Conservation (phyloP, 1,284 basidiomycete species). For the Schizophyllum amplum region DNA sequence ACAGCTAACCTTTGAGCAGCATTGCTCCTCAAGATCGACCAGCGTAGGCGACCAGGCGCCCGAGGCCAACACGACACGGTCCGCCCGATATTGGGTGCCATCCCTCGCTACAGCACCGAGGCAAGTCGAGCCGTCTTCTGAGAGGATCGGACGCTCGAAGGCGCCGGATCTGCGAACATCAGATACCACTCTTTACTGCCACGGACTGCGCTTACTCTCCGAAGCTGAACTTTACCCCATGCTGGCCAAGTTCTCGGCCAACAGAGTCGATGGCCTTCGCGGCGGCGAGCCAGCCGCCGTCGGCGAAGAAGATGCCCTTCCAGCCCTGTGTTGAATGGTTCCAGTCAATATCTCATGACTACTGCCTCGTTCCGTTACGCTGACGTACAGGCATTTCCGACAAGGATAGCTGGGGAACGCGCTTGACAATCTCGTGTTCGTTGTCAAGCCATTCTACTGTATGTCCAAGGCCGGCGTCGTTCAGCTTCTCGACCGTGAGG, state of each 20-base stretch:
- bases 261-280: constrained; percentile 8
- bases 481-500: constrained; percentile 3
- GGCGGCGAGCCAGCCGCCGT: constrained; percentile 8
- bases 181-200: neutral
- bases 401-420: constrained; percentile 5
- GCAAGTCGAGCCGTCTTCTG: constrained; percentile 6
- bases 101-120: constrained; percentile 9
- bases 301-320: constrained; percentile 7
- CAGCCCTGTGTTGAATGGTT: constrained; percentile 4
- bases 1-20: constrained; percentile 4
- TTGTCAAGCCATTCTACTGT: constrained; percentile 9
- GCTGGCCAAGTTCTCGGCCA: constrained; percentile 1
- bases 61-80: constrained; percentile 9
- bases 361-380: neutral
- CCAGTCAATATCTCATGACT: neutral
- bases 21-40: constrained; percentile 11
- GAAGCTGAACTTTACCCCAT: constrained; percentile 9
- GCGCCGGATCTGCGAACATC: constrained; percentile 5
- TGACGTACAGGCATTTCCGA: constrained; percentile 1
- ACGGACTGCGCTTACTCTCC: constrained; percentile 5
- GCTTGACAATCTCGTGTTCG: constrained; percentile 4
- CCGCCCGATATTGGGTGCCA: constrained; percentile 8
- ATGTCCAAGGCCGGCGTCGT: constrained; percentile 6
- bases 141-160: constrained; percentile 6
- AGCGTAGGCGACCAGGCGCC: constrained; percentile 12